Evolutionary conservation across 2,329 filamentous ascomycete genomes (phyloP), one percentile per base, ranked within the genome.

Genomic region (Aspergillus felis): DNA sequence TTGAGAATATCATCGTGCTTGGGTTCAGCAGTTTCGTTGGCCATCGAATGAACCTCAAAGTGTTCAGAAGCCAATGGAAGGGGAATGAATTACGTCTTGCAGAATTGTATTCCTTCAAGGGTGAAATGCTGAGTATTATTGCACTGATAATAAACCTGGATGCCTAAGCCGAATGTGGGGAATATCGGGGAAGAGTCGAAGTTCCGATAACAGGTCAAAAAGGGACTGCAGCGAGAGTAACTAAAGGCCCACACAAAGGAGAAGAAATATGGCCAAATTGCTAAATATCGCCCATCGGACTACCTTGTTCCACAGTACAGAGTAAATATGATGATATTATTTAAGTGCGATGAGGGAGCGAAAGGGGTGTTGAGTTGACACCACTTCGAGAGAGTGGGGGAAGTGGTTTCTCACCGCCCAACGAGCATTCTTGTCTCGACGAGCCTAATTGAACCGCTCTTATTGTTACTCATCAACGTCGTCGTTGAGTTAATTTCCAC

Each of bases 161-260:
- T 63, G 59, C 62, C 60, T 65, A 56, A 55, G 55, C 55, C 35
- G 53, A 54, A 62, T 64, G 63, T 66, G 63, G 64, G 64, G 64
- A 59, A 55, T 27, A 44, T 32, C 29, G 50, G 50, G 22, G 59
- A 55, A 61, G 1, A 24, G 10, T 47, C 9, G 9, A 42, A 46
- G 48, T 52, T 44, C 46, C 48, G 35, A 51, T 41, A 24, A 41
- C 29, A 51, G 29, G 24, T 38, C 17, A 25, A 51, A 41, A 6
- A 25, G 29, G 20, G 49, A 32, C 8, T n/a, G n/a, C 22, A 20
- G n/a, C n/a, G 27, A 27, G 27, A 51, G n/a, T 51, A 25, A 24
- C 24, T 47, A 47, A 25, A 12, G 14, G 12, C 12, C 9, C 22
- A 27, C 22, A 27, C 22, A 10, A 17, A 47, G 22, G 12, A 47